Percentiles rank a stretch among this genome's conserved stretches.
These are phyloP conservation scores for Diacronema lutheri DNA, from an alignment of 78 protist genomes.

Conservation along the genomic window DNA sequence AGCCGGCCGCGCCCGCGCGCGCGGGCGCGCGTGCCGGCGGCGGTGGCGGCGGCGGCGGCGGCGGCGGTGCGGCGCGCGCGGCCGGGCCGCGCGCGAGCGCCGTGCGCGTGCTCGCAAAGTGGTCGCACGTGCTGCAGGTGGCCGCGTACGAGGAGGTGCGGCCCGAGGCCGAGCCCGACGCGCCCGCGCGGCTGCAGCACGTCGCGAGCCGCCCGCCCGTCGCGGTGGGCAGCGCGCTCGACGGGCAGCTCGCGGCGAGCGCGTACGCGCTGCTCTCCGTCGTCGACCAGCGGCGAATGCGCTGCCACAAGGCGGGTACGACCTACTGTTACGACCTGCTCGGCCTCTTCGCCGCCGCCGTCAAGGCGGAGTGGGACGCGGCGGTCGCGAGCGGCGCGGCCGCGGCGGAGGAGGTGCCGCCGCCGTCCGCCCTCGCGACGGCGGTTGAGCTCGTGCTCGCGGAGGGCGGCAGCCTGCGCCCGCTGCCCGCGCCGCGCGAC, in stretches of 20 bases:
- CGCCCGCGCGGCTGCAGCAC: background rate
- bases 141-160: conserved; percentile 15
- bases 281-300: conserved; percentile 66
- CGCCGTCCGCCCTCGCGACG: background rate
- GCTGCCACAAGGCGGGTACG: conserved; percentile 62
- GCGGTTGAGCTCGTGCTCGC: conserved; percentile 32
- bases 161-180: conserved; percentile 20
- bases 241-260: background rate
- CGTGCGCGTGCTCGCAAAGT: conserved; percentile 7
- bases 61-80: background rate
- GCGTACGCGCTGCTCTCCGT: conserved; percentile 72
- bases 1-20: too few relatives aligned
- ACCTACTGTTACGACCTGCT: conserved; percentile 86
- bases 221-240: background rate
- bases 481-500: conserved; percentile 39
- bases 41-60: background rate
- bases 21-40: too few relatives aligned
- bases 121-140: conserved; percentile 2
- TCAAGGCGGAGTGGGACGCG: conserved; percentile 18
- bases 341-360: conserved; percentile 66
- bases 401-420: background rate
- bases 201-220: too few relatives aligned
- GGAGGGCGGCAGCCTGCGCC: background rate
- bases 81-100: too few relatives aligned
- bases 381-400: background rate